Percentiles rank a stretch among this genome's conserved stretches.
Conservation (phyloP, 345 rosid species). For the Murraya koenigii region DNA sequence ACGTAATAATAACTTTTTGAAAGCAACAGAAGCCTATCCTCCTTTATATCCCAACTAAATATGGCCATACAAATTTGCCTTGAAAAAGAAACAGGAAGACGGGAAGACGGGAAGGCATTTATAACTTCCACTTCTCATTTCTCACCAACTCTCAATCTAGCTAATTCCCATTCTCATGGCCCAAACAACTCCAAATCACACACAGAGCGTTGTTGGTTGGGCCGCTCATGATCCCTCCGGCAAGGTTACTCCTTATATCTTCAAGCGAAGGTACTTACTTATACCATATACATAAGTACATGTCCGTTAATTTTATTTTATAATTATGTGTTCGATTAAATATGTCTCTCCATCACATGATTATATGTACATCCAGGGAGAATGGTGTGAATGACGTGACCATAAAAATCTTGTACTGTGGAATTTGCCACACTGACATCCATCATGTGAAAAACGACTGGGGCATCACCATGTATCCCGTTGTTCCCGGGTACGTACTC, state of each 20-base stretch:
- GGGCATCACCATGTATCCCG: conserved; percentile 81
- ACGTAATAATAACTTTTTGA: background rate
- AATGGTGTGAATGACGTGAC: conserved; percentile 71
- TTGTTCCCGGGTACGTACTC: conserved; percentile 79
- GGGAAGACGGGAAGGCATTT: no score
- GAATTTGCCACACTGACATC: conserved; percentile 82
- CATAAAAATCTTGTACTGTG: conserved; percentile 66
- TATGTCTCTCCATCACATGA: background rate
- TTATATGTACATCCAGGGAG: conserved; percentile 36
- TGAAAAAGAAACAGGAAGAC: no score
- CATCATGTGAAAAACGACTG: conserved; percentile 64
- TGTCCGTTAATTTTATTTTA: no score
- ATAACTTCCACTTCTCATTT: no score
- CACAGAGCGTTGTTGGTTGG: conserved; percentile 55
- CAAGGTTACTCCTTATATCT: conserved; percentile 41
- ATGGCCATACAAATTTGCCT: no score
- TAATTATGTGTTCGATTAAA: no score
- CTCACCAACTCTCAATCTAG: no score
- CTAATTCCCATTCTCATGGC: conserved; percentile 27
- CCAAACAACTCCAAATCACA: conserved; percentile 50
- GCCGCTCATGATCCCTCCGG: conserved; percentile 57
- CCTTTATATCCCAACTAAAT: no score
- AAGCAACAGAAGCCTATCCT: background rate
- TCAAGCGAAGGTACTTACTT: conserved; percentile 44
- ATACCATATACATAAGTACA: background rate